A percentile compares a stretch with the other conserved stretches of the same genome.
Evolutionary conservation across 179 eudicot species (phyloP).

Genomic region (Silene coronaria): DNA sequence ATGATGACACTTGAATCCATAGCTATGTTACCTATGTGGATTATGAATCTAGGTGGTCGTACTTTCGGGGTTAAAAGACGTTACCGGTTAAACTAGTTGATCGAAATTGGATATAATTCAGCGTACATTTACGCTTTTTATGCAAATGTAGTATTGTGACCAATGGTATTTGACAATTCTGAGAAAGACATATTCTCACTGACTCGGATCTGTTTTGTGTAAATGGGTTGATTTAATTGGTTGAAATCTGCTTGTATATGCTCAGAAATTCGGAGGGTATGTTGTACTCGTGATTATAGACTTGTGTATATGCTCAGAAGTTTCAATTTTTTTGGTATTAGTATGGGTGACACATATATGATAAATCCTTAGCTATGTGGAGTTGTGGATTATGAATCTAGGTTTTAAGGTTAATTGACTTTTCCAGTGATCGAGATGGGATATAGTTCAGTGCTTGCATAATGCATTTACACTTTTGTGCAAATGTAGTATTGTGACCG

Average conservation of each 20-base stretch:
- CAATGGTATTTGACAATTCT: too few relatives aligned
- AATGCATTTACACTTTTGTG: background rate
- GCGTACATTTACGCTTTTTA: too few relatives aligned
- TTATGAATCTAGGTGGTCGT: background rate
- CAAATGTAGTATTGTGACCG: background rate
- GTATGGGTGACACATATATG: background rate
- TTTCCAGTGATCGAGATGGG: background rate
- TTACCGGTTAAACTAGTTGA: too few relatives aligned
- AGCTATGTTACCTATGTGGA: background rate
- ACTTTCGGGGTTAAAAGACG: background rate
- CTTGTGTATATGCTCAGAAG: conserved; percentile 8
- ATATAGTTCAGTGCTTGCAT: background rate
- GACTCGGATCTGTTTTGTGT: background rate
- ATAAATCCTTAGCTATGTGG: background rate
- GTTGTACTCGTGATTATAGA: background rate
- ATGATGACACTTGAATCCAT: background rate
- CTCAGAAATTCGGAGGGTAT: background rate
- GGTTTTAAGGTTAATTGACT: background rate
- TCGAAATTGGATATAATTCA: too few relatives aligned
- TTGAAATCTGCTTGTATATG: background rate
- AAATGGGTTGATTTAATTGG: background rate
- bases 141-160: too few relatives aligned
- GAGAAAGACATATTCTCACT: background rate
- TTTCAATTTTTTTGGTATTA: background rate
- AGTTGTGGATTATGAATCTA: background rate